Conservation (phyloP, 2,329 filamentous ascomycete genomes). For the Cryphonectria radicalis region DNA sequence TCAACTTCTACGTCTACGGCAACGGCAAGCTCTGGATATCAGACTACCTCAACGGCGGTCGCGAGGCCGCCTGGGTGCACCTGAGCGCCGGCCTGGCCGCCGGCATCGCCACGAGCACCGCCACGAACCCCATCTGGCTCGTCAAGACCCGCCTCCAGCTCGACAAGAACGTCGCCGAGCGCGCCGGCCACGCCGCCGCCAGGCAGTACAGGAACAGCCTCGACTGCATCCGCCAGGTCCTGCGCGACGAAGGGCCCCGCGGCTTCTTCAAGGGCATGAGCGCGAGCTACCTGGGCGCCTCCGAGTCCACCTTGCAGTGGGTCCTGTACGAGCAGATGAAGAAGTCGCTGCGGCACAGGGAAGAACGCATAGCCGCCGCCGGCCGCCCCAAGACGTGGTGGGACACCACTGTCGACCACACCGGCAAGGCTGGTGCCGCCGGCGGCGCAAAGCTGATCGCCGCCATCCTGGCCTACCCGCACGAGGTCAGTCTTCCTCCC, state of each 20-base stretch:
- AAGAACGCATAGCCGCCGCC: conserved; percentile 58
- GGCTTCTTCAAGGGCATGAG: conserved; percentile 90
- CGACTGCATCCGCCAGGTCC: conserved; percentile 83
- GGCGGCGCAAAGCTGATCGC: conserved; percentile 86
- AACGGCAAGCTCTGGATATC: conserved; percentile 86
- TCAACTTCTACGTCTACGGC: conserved; percentile 93
- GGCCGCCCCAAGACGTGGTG: conserved; percentile 68
- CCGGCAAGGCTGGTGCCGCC: conserved; percentile 77
- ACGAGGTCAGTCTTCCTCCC: conserved; percentile 67
- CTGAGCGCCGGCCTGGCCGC: conserved; percentile 76
- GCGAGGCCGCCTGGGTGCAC: conserved; percentile 77
- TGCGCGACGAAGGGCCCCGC: conserved; percentile 77
- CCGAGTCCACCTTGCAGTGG: conserved; percentile 91
- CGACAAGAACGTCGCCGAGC: conserved; percentile 78
- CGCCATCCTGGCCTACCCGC: conserved; percentile 84
- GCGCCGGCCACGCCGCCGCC: conserved; percentile 54
- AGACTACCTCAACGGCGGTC: conserved; percentile 71
- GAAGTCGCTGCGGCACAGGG: conserved; percentile 67
- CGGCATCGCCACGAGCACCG: conserved; percentile 84
- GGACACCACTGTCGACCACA: conserved; percentile 78
- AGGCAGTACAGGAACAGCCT: conserved; percentile 84
- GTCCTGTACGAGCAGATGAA: conserved; percentile 95
- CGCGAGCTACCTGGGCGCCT: conserved; percentile 88
- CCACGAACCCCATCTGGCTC: conserved; percentile 95
- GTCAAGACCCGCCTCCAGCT: conserved; percentile 92